phyloP scores from a whole-genome alignment of 495 filamentous ascomycete genomes.

The Podospora fimiseda region DNA sequence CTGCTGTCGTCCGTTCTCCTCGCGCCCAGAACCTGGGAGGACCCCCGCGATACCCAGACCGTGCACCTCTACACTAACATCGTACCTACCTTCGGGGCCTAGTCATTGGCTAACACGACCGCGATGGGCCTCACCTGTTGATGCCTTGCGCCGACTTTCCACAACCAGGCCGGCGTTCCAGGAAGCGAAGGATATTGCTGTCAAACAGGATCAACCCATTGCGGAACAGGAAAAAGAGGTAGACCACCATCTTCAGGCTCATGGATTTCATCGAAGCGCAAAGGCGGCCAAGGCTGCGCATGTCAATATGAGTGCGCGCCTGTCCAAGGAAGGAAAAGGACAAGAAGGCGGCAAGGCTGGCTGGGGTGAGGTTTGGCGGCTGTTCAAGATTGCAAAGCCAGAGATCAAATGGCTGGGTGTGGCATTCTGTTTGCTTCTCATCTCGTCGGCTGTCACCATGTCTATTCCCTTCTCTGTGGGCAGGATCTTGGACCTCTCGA shows the following conservation, averaged over 20 bases:
- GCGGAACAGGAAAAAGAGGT: slow-evolving; percentile 10
- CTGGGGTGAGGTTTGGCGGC: slow-evolving; percentile 71
- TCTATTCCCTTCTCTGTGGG: slow-evolving; percentile 94
- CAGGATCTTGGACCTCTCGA: slow-evolving; percentile 74
- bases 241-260: slow-evolving; percentile 22
- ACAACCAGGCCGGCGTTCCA: slow-evolving; percentile 14
- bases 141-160: slow-evolving; percentile 25
- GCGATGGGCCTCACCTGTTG: slow-evolving; percentile 19
- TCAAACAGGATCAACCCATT: slow-evolving; percentile 2
- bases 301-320: slow-evolving; percentile 77
- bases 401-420: slow-evolving; percentile 71
- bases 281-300: slow-evolving; percentile 83
- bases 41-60: slow-evolving; percentile 6
- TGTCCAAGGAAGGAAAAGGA: slow-evolving; percentile 74
- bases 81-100: not conserved
- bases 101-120: slow-evolving; percentile 6
- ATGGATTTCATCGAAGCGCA: slow-evolving; percentile 45
- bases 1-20: slow-evolving; percentile 11
- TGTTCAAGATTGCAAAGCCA: slow-evolving; percentile 81
- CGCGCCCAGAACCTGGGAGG: not conserved
- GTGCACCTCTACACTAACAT: not conserved
- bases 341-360: slow-evolving; percentile 57
- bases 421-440: slow-evolving; percentile 75
- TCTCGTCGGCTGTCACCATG: slow-evolving; percentile 88
- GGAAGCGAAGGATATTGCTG: slow-evolving; percentile 5